Evolutionary conservation across 1,284 basidiomycete species (phyloP).

Genomic region (Puccinia triticina): DNA sequence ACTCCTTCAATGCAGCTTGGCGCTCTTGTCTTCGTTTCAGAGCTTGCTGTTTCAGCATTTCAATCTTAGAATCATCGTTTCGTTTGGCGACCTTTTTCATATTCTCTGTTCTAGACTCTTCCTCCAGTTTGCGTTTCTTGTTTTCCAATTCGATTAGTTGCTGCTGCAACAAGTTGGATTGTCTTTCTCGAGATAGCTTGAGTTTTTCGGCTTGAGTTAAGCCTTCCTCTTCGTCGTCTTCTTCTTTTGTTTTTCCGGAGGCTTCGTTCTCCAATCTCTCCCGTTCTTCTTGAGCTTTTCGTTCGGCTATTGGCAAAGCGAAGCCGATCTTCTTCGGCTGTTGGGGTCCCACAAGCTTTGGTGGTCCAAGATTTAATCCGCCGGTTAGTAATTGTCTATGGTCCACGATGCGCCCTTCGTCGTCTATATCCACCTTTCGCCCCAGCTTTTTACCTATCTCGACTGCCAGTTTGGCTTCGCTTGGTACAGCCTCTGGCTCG

Average conservation of each 20-base stretch:
- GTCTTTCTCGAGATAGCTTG: slow-evolving; percentile 45
- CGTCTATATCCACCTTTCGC: slow-evolving; percentile 90
- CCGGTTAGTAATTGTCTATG: slow-evolving; percentile 87
- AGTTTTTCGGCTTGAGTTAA: slow-evolving; percentile 46
- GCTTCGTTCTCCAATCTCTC: slow-evolving; percentile 25
- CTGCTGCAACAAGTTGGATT: slow-evolving; percentile 46
- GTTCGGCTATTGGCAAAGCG: slow-evolving; percentile 43
- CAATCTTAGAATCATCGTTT: slow-evolving; percentile 45
- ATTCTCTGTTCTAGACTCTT: slow-evolving; percentile 31
- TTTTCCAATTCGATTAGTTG: slow-evolving; percentile 43
- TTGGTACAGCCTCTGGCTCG: slow-evolving; percentile 68
- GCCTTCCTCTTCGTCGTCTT: slow-evolving; percentile 36
- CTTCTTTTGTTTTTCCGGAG: background rate
- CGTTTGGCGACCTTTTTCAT: slow-evolving; percentile 43
- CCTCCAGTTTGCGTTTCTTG: slow-evolving; percentile 45
- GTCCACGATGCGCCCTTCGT: slow-evolving; percentile 96
- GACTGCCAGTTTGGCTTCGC: slow-evolving; percentile 70
- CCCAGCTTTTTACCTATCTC: slow-evolving; percentile 72
- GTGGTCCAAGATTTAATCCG: slow-evolving; percentile 76
- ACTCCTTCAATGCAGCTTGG: slow-evolving; percentile 4
- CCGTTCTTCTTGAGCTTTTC: slow-evolving; percentile 32
- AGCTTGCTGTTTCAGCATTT: slow-evolving; percentile 43
- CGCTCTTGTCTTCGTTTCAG: slow-evolving; percentile 36
- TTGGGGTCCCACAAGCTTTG: slow-evolving; percentile 41
- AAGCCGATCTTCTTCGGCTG: slow-evolving; percentile 44